These are phyloP conservation scores for Yamadazyma conglobata DNA, from an alignment of 1,139 yeast genomes.

Conservation along the genomic window DNA sequence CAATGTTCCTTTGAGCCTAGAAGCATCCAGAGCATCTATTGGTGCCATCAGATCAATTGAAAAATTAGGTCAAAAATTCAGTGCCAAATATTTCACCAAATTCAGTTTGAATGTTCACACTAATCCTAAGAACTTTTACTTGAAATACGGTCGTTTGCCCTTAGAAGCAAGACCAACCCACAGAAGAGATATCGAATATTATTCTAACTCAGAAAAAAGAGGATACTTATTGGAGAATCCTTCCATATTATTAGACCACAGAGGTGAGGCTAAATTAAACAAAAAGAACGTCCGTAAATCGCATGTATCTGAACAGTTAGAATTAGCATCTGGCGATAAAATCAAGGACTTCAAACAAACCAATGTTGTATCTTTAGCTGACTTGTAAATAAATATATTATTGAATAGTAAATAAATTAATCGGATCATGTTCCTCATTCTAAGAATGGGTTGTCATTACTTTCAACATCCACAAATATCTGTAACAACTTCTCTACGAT, in stretches of 20 bases:
- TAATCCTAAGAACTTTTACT: slow-evolving; percentile 65
- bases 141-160: slow-evolving; percentile 76
- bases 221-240: slow-evolving; percentile 63
- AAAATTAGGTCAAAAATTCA: slow-evolving; percentile 64
- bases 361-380: slow-evolving; percentile 14
- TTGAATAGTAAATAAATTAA: too few species aligned
- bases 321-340: slow-evolving; percentile 27
- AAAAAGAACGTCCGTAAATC: slow-evolving; percentile 22
- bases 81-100: slow-evolving; percentile 67
- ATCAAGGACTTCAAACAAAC: slow-evolving; percentile 17
- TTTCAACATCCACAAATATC: slow-evolving; percentile 31
- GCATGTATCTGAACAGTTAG: slow-evolving; percentile 29
- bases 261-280: slow-evolving; percentile 20
- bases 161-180: slow-evolving; percentile 82
- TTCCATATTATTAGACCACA: slow-evolving; percentile 36
- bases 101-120: slow-evolving; percentile 72
- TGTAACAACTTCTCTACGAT: slow-evolving; percentile 35
- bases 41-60: slow-evolving; percentile 75
- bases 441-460: slow-evolving; percentile 11
- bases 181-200: slow-evolving; percentile 75
- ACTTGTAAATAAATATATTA: slow-evolving; percentile 15
- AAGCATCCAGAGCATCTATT: slow-evolving; percentile 76
- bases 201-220: slow-evolving; percentile 65
- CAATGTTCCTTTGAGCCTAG: slow-evolving; percentile 63
- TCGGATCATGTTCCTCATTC: too few species aligned